Percentiles rank a stretch among this genome's conserved stretches.
Evolutionary conservation across 164 flowering plant species (phyloP).

Genomic region (Piper betle): DNA sequence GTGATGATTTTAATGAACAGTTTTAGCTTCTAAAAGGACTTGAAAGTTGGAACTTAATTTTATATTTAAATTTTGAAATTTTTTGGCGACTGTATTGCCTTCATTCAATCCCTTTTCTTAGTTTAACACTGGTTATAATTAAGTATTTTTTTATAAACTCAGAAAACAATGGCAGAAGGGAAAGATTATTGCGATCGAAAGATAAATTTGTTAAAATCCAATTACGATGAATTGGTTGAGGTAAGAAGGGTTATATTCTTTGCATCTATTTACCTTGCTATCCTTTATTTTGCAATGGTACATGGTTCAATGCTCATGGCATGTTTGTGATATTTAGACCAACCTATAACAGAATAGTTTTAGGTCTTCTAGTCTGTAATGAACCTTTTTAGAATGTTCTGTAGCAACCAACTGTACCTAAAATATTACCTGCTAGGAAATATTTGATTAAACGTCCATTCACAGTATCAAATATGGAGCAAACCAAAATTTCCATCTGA

Average conservation of each 20-base stretch:
- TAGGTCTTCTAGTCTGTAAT: background rate
- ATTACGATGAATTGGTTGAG: slow-evolving; percentile 87
- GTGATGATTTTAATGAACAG: too few relatives aligned
- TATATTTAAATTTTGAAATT: too few relatives aligned
- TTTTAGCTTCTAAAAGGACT: too few relatives aligned
- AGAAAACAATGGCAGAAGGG: slow-evolving; percentile 91
- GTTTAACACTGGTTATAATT: background rate
- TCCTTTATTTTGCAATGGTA: background rate
- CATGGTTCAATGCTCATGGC: background rate
- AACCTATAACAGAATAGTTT: background rate
- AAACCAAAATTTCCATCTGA: too few relatives aligned
- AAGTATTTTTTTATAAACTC: background rate
- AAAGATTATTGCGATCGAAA: slow-evolving; percentile 85
- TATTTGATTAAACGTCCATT: too few relatives aligned
- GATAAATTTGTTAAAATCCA: slow-evolving; percentile 71
- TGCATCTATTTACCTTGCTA: background rate
- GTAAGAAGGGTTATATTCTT: slow-evolving; percentile 23
- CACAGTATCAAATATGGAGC: too few relatives aligned
- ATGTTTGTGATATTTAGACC: background rate
- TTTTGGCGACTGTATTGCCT: background rate
- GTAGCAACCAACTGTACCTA: background rate
- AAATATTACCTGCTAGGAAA: too few relatives aligned
- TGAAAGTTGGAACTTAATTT: too few relatives aligned
- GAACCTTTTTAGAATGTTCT: background rate
- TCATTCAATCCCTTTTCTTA: background rate